A percentile compares a stretch with the other conserved stretches of the same genome.
These are phyloP conservation scores for Neurospora sp. DNA, from an alignment of 495 filamentous ascomycete genomes.

Conservation along the genomic window DNA sequence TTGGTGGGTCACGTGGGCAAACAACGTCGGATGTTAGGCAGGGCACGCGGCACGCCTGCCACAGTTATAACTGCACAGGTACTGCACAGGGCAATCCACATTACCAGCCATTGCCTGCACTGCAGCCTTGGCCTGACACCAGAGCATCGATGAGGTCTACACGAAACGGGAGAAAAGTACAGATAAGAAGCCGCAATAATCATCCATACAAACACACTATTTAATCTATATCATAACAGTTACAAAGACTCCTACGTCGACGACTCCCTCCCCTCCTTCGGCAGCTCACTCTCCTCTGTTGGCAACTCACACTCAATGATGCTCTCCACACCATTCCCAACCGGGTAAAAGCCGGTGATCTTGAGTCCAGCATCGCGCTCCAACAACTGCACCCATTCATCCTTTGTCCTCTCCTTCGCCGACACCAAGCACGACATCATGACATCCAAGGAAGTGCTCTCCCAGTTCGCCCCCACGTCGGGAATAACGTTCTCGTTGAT, in stretches of 20 bases:
- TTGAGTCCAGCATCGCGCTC: constrained; percentile 27
- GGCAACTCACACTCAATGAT: constrained; percentile 32
- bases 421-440: constrained; percentile 24
- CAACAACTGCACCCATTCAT: constrained; percentile 21
- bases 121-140: no score
- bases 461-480: constrained; percentile 30
- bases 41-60: neutral
- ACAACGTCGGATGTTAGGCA: neutral
- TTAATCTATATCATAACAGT: neutral
- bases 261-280: neutral
- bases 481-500: constrained; percentile 45
- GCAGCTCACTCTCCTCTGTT: neutral
- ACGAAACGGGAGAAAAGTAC: no score
- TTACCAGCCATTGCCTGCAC: no score
- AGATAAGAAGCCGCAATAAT: no score
- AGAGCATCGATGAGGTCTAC: no score
- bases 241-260: neutral
- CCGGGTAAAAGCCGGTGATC: constrained; percentile 30
- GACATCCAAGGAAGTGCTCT: constrained; percentile 30
- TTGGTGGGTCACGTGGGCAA: neutral
- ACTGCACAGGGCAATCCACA: no score
- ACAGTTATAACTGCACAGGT: neutral
- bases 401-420: constrained; percentile 22
- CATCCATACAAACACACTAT: neutral
- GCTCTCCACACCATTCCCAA: constrained; percentile 26